Conservation (phyloP, 2,329 filamentous ascomycete species). For the Fusarium gaditjirri region DNA sequence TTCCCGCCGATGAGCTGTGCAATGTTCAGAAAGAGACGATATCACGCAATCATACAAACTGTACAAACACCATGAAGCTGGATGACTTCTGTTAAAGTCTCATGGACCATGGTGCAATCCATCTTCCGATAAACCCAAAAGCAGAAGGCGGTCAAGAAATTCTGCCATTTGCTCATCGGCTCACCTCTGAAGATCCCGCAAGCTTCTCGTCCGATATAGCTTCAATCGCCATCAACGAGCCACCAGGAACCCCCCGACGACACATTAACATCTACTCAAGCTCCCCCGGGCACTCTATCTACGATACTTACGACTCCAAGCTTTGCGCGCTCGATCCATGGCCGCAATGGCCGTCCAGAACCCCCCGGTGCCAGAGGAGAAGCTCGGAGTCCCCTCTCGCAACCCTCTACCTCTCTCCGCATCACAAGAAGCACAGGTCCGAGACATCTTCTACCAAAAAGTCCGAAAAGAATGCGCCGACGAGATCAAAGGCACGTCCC, state of each 20-base stretch:
- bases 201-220: slow-evolving; percentile 42
- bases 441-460: slow-evolving; percentile 81
- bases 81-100: background rate
- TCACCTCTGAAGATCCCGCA: slow-evolving; percentile 38
- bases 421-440: slow-evolving; percentile 82
- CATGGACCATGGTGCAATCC: background rate
- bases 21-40: fast-evolving
- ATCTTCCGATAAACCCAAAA: slow-evolving; percentile 2
- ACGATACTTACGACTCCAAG: background rate
- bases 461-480: slow-evolving; percentile 80
- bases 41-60: fast-evolving
- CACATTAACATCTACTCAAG: background rate
- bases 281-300: background rate
- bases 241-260: background rate
- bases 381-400: slow-evolving; percentile 65
- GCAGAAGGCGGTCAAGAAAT: slow-evolving; percentile 33
- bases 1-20: fast-evolving
- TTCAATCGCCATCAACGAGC: slow-evolving; percentile 14
- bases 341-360: slow-evolving; percentile 50
- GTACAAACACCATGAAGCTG: fast-evolving
- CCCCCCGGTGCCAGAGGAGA: slow-evolving; percentile 50
- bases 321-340: slow-evolving; percentile 33
- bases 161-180: slow-evolving; percentile 41
- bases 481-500: slow-evolving; percentile 76
- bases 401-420: slow-evolving; percentile 88